Conservation (phyloP, 2,329 filamentous ascomycete genomes). For the Mycosphaerella sp. region DNA sequence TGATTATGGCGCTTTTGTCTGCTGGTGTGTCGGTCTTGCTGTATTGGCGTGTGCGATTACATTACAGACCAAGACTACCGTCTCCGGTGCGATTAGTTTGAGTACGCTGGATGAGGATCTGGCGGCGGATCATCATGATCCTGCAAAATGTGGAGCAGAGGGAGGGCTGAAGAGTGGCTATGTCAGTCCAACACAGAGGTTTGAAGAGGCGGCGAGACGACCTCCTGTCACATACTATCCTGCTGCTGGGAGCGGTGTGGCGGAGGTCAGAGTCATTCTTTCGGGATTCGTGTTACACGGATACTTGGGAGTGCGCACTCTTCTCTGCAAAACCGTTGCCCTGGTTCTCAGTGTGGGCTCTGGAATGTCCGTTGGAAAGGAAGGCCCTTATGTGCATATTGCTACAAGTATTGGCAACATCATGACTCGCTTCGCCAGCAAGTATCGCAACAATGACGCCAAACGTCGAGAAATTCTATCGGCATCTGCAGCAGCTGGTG, state of each 20-base stretch:
- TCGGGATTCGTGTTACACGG: conserved; percentile 96
- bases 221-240: conserved; percentile 91
- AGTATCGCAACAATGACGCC: conserved; percentile 90
- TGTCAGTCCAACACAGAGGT: conserved; percentile 37
- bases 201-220: conserved; percentile 35
- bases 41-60: conserved; percentile 70
- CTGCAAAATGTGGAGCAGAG: conserved; percentile 33
- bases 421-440: conserved; percentile 82
- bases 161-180: conserved; percentile 31
- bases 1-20: conserved; percentile 71
- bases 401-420: conserved; percentile 94
- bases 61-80: conserved; percentile 84
- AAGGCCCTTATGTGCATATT: conserved; percentile 95
- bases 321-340: conserved; percentile 76
- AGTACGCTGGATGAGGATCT: conserved; percentile 90
- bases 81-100: conserved; percentile 80
- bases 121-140: conserved; percentile 54
- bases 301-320: conserved; percentile 80
- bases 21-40: conserved; percentile 64
- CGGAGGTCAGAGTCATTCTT: conserved; percentile 95
- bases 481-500: conserved; percentile 82
- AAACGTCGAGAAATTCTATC: conserved; percentile 93
- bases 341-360: conserved; percentile 86
- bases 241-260: conserved; percentile 90
- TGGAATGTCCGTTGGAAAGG: conserved; percentile 88